Evolutionary conservation across 2,329 filamentous ascomycete genomes (phyloP), one percentile per base, ranked within the genome.

Genomic region (Diaporthe sp.): DNA sequence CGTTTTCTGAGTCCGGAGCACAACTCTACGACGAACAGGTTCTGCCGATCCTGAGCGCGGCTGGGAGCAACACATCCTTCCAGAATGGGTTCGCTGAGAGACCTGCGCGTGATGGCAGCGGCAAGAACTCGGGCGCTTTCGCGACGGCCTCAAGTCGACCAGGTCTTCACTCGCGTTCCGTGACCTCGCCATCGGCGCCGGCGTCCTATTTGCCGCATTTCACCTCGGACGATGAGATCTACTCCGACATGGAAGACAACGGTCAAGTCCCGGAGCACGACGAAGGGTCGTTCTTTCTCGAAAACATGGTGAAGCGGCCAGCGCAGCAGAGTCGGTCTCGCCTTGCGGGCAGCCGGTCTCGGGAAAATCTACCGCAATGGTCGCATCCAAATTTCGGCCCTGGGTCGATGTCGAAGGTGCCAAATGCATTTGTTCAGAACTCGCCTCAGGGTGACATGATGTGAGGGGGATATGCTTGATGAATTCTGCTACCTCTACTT

Each of bases 1-100:
- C 89, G 13, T 92, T 92, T 70, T 55, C 58, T 25, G 94, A 97
- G 78, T 92, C 92, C 1, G 94, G 92, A 15, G 94, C 96, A 31
- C 92, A 95, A 81, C 86, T 98, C 0, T 98, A 98, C 83, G 96
- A 98, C 80, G 95, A 98, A 82, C 95, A 98, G 81, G 97, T 97
- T 9, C 88, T 97, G 15, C 96, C 96, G 0, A 97, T 98, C 70
- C 86, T 98, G 8, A 94, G 97, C 79, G 94, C 97, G 81, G 97
- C 95, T 81, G 73, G 70, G 39, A 77, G 74, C 62, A 94, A 91
- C 69, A 90, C 92, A 1, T 94, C 93, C 0, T 97, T 98, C 83
- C 95, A 98, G 79, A 97, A 96, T 80, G 95, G 95, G 6, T 96
- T 98, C 79, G 91, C 92, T 1, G 96, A 98, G 80, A 55, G 46